Evolutionary conservation across 2,329 filamentous ascomycete species (phyloP), one percentile per base, ranked within the genome.

Genomic region (Chlorencoelia australis): DNA sequence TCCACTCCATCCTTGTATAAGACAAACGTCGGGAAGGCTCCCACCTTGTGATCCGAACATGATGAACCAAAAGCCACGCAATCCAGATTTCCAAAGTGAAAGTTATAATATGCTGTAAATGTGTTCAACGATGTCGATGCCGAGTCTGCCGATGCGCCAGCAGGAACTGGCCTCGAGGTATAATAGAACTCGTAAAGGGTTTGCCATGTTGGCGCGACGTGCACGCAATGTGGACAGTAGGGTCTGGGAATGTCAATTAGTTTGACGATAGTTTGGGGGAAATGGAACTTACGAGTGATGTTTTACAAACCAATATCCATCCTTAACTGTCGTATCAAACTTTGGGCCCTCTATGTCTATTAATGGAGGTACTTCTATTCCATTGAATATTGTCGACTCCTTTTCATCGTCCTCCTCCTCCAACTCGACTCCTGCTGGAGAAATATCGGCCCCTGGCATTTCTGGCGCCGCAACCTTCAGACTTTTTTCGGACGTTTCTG

Each of bases 171-270:
- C 51, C 86, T 79, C 24, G 85, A 91, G 24, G 88, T 95, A 64
- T 85, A 51, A 31, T 50, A 98, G 61, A 79, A 95, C 64, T 98
- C 91, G 68, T 96, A 94, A 10, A 89, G 61, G 4, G 88, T 95
- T 62, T 96, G 87, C 68, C 77, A 95, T 33, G 75, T 79, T 6
- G 91, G 91, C 35, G 84, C 86, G 53, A 86, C 83, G 15, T 45
- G 38, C 16, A 48, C 34, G 35, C 54, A 57, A 39, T 57, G 54
- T 25, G 42, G 38, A 33, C 54, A 57, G 24, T 48, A 57, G 18
- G 54, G 54, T 42, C 54, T 57, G 30, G 26, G 24, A 14, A 15
- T 26, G 27, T 24, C 24, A n/a, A 14, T 33, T 14, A 30, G 28
- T 30, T 19, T 14, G n/a, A 11, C 22, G n/a, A 10, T 21, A 11